Evolutionary conservation across 208 protist genomes (phyloP).

Genomic region (Acanthamoeba rhysodes): DNA sequence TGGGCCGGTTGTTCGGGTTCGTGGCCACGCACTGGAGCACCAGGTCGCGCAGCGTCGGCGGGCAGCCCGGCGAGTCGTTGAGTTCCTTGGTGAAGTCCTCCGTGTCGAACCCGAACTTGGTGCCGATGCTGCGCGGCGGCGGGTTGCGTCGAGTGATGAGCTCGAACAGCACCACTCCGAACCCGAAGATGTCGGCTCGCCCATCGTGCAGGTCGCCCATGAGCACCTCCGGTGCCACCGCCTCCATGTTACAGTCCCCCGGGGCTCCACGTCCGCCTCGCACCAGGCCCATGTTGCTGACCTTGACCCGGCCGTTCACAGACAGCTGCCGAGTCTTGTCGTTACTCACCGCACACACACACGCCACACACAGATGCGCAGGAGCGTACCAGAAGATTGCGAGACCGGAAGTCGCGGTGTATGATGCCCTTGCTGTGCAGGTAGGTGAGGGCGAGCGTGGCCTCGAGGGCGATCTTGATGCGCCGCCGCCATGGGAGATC

Average conservation of each 20-base stretch:
- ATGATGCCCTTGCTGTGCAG: conserved; percentile 60
- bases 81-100: conserved; percentile 37
- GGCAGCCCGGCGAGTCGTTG: not conserved
- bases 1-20: conserved; percentile 19
- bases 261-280: not conserved
- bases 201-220: conserved; percentile 30
- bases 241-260: not conserved
- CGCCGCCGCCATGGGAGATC: not conserved
- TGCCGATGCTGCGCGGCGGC: conserved; percentile 15
- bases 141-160: conserved; percentile 34
- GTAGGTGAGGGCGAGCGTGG: not conserved
- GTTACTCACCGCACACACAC: not conserved
- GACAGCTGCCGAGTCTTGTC: not conserved
- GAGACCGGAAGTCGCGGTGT: not conserved
- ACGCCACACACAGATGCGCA: not conserved
- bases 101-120: conserved; percentile 64
- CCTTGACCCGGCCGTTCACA: conserved; percentile 37
- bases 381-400: conserved; percentile 29
- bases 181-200: conserved; percentile 72
- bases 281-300: conserved; percentile 31
- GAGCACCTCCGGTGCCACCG: conserved; percentile 48
- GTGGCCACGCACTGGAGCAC: conserved; percentile 43
- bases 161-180: conserved; percentile 56
- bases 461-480: conserved; percentile 9
- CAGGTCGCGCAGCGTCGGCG: not conserved